phyloP scores from a whole-genome alignment of 306 rosid species.

The Lupinus albus region DNA sequence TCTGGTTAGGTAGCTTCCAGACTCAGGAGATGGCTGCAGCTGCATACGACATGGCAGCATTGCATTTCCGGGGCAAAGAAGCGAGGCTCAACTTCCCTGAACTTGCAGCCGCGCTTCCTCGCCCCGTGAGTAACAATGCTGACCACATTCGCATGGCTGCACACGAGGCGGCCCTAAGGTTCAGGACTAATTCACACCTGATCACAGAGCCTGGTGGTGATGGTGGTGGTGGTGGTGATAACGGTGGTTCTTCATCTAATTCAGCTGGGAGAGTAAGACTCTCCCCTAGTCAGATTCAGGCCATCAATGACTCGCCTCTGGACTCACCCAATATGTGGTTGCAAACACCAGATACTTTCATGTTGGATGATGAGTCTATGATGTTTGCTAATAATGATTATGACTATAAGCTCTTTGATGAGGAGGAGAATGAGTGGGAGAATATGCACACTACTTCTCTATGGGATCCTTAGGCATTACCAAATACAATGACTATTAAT shows the following conservation, averaged over 20 bases:
- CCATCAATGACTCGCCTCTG: slow-evolving; percentile 59
- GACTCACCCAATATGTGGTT: slow-evolving; percentile 58
- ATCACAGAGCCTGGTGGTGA: background rate
- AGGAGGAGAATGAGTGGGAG: slow-evolving; percentile 52
- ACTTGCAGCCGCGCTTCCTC: slow-evolving; percentile 56
- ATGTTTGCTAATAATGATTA: slow-evolving; percentile 43
- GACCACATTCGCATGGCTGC: slow-evolving; percentile 87
- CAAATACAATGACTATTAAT: background rate
- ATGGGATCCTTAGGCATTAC: slow-evolving; percentile 47
- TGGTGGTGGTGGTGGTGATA: background rate
- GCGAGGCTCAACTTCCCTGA: slow-evolving; percentile 80
- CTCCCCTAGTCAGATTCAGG: slow-evolving; percentile 58
- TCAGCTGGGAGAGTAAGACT: slow-evolving; percentile 49
- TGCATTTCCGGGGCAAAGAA: slow-evolving; percentile 69
- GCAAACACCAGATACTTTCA: slow-evolving; percentile 47
- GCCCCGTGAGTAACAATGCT: slow-evolving; percentile 59
- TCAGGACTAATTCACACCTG: slow-evolving; percentile 16
- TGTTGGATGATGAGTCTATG: slow-evolving; percentile 45
- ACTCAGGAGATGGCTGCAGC: slow-evolving; percentile 87
- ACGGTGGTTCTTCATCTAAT: background rate
- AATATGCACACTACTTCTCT: slow-evolving; percentile 47
- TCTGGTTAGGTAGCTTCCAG: slow-evolving; percentile 90
- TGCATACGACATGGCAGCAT: slow-evolving; percentile 84
- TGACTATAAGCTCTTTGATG: slow-evolving; percentile 34
- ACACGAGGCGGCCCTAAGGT: slow-evolving; percentile 68